A percentile compares a stretch with the other conserved stretches of the same genome.
These are phyloP conservation scores for Babesia bovis DNA, from an alignment of 169 alveolate species.

Conservation along the genomic window DNA sequence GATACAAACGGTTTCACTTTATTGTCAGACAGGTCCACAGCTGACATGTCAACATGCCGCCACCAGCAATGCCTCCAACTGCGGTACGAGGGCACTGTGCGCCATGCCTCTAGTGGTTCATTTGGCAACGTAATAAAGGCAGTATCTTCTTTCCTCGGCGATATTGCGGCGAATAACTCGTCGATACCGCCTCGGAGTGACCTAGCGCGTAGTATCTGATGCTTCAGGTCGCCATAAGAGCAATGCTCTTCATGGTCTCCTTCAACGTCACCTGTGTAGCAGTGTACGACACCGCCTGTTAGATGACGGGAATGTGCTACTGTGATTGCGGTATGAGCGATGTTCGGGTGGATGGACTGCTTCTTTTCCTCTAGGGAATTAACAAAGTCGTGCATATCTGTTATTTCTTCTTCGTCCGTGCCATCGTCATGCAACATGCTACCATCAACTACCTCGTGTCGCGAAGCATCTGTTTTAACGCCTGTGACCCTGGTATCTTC, in stretches of 20 bases:
- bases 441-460: not conserved
- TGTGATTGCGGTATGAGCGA: slow-evolving; percentile 28
- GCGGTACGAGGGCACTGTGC: slow-evolving; percentile 28
- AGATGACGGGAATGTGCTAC: slow-evolving; percentile 16
- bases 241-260: not conserved
- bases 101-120: slow-evolving; percentile 24
- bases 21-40: slow-evolving; percentile 17
- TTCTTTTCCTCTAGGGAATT: slow-evolving; percentile 10
- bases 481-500: not conserved
- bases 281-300: slow-evolving; percentile 19
- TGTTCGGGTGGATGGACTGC: slow-evolving; percentile 11
- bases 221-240: slow-evolving; percentile 6
- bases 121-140: not conserved
- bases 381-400: slow-evolving; percentile 33
- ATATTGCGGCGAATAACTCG: slow-evolving; percentile 22
- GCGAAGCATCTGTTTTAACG: not conserved
- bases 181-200: slow-evolving; percentile 22
- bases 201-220: slow-evolving; percentile 30
- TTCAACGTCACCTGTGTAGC: slow-evolving; percentile 6
- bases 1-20: slow-evolving; percentile 14
- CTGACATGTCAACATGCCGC: slow-evolving; percentile 14
- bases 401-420: not conserved
- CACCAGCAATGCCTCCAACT: slow-evolving; percentile 58
- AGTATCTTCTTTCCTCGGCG: not conserved
- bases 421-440: not conserved